Percentiles rank a stretch among this genome's conserved stretches.
phyloP scores from a whole-genome alignment of 169 alveolate species.

The Plasmodium coatneyi region DNA sequence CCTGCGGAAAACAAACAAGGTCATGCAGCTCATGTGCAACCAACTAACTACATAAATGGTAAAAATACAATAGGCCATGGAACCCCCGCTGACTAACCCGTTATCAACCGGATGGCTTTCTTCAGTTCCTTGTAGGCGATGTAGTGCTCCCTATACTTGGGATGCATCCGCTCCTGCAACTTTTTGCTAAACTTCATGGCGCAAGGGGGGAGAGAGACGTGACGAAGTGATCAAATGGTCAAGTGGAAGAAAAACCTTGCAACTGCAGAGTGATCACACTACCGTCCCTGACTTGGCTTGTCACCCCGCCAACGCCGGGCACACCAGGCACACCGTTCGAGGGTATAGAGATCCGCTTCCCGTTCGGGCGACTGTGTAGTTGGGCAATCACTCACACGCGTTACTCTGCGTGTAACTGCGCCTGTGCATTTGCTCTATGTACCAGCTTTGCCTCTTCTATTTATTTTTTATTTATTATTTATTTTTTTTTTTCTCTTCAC shows the following conservation, averaged over 20 bases:
- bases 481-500: neutral
- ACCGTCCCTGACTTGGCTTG: neutral
- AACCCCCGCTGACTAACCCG: conserved; percentile 59
- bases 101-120: conserved; percentile 82
- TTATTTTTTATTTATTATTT: neutral
- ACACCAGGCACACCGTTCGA: neutral
- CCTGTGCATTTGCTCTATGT: neutral
- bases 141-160: conserved; percentile 77
- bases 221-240: neutral
- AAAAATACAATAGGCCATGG: too few species aligned
- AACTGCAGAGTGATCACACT: neutral
- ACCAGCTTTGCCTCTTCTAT: neutral
- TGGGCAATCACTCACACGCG: neutral
- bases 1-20: conserved; percentile 4
- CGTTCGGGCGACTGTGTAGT: neutral
- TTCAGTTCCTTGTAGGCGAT: conserved; percentile 85
- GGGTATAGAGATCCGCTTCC: neutral
- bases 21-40: neutral
- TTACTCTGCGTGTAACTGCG: neutral
- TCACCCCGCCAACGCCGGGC: neutral
- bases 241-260: neutral
- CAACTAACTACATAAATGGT: too few species aligned
- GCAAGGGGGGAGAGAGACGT: neutral
- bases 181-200: conserved; percentile 84
- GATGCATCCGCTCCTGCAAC: conserved; percentile 80